Percentiles rank a stretch among this genome's conserved stretches.
phyloP scores from a whole-genome alignment of 352 stramenopile species.

The Phytopythium oedochilum region DNA sequence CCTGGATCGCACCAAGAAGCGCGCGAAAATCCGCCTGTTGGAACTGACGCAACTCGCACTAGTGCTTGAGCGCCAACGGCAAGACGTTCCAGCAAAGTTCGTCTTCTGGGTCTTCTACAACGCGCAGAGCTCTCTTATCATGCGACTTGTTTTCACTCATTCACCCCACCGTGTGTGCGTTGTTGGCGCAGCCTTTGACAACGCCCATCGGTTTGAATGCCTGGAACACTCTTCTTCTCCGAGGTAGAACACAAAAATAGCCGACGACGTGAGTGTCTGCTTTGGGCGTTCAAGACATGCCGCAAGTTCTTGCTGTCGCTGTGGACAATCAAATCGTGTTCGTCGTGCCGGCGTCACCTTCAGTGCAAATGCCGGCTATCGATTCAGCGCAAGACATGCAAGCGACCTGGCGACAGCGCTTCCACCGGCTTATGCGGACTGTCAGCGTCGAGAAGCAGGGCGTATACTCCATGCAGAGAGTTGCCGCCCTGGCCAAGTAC shows the following conservation, averaged over 20 bases:
- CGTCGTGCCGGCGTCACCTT: neutral
- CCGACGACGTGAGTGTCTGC: no score
- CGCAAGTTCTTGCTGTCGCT: no score
- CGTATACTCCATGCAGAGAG: constrained; percentile 9
- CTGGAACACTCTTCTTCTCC: no score
- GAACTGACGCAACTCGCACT: neutral
- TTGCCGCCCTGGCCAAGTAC: constrained; percentile 8
- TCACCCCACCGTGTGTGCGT: no score
- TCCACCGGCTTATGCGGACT: neutral
- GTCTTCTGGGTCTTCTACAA: neutral
- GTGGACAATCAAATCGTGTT: no score
- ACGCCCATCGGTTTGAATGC: no score
- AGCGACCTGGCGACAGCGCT: neutral
- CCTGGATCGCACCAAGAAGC: no score
- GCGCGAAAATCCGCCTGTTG: neutral
- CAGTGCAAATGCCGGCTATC: neutral
- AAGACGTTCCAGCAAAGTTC: constrained; percentile 10
- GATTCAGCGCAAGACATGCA: neutral
- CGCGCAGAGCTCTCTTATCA: no score
- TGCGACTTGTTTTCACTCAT: no score
- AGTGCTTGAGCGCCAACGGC: neutral
- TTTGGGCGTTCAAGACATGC: no score
- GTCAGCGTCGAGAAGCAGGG: constrained; percentile 10
- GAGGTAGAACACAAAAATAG: no score
- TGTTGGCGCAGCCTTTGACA: no score